phyloP scores from a whole-genome alignment of 495 filamentous ascomycete species.

The Aeminium ludgeri region DNA sequence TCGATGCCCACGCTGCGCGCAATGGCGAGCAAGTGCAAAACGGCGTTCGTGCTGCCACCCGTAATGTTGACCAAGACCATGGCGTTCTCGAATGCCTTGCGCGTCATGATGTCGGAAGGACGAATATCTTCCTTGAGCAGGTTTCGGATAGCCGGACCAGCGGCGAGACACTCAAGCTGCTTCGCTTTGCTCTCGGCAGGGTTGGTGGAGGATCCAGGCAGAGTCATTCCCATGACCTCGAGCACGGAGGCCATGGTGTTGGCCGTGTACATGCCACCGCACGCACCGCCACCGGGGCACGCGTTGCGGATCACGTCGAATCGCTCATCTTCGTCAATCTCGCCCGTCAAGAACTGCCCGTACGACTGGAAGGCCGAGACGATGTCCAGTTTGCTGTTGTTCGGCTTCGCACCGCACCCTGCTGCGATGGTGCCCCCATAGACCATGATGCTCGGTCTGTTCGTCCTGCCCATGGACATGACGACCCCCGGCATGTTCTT shows the following conservation, averaged over 20 bases:
- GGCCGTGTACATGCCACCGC: conserved; percentile 98
- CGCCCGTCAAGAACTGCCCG: conserved; percentile 79
- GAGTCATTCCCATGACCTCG: conserved; percentile 86
- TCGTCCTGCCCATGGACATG: conserved; percentile 93
- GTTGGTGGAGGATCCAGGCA: conserved; percentile 84
- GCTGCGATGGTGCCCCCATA: conserved; percentile 93
- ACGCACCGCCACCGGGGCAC: conserved; percentile 84
- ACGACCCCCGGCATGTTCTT: conserved; percentile 99
- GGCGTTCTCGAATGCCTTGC: conserved; percentile 86
- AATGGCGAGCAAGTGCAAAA: conserved; percentile 91
- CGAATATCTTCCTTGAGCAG: conserved; percentile 76
- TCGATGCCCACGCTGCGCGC: conserved; percentile 86
- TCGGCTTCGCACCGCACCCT: conserved; percentile 51
- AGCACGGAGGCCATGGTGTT: conserved; percentile 99
- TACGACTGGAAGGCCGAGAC: conserved; percentile 97
- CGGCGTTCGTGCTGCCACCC: conserved; percentile 91
- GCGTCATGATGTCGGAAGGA: conserved; percentile 77
- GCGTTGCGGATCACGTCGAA: conserved; percentile 92
- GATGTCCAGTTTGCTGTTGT: conserved; percentile 71
- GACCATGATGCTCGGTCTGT: conserved; percentile 88
- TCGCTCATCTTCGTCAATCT: conserved; percentile 78
- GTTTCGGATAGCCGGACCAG: conserved; percentile 74
- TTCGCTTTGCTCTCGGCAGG: conserved; percentile 79
- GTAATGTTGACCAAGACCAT: conserved; percentile 93
- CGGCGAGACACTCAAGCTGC: conserved; percentile 64